phyloP scores from a whole-genome alignment of 305 asterid species.

The Fraxinus floribunda region DNA sequence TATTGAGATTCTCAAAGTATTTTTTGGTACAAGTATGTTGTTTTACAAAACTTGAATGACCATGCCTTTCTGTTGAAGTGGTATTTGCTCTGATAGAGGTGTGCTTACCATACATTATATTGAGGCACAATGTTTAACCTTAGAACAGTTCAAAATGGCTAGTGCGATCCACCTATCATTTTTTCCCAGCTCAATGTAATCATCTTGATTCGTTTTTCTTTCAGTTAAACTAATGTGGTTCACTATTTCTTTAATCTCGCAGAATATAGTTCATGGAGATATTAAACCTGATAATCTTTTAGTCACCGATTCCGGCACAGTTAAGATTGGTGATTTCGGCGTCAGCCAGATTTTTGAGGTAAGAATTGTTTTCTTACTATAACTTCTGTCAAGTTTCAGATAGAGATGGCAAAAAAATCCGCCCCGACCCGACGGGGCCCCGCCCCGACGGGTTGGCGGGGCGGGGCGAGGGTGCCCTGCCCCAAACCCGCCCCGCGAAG shows the following conservation, averaged over 20 bases:
- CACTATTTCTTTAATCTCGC: conserved; percentile 22
- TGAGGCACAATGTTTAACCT: neutral
- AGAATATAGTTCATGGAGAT: conserved; percentile 73
- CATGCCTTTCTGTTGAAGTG: neutral
- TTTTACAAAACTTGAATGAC: neutral
- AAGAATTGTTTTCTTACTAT: neutral
- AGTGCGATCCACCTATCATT: neutral
- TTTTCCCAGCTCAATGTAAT: conserved; percentile 2
- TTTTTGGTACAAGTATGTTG: neutral
- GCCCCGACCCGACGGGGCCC: too few relatives aligned
- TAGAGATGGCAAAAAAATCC: too few relatives aligned
- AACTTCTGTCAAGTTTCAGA: conserved; percentile 13
- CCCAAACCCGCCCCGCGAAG: too few relatives aligned
- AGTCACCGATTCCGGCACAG: conserved; percentile 65
- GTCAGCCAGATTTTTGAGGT: neutral
- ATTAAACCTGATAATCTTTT: conserved; percentile 84
- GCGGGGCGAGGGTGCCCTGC: too few relatives aligned
- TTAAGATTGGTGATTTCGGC: neutral
- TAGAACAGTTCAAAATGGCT: neutral
- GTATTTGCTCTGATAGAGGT: neutral
- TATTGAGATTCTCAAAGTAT: neutral
- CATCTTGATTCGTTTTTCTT: conserved; percentile 1
- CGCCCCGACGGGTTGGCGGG: too few relatives aligned
- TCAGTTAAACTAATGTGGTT: conserved; percentile 13
- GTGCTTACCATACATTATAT: neutral